A percentile compares a stretch with the other conserved stretches of the same genome.
These are phyloP conservation scores for Exophiala sp. DNA, from an alignment of 2,329 filamentous ascomycete species.

Conservation along the genomic window DNA sequence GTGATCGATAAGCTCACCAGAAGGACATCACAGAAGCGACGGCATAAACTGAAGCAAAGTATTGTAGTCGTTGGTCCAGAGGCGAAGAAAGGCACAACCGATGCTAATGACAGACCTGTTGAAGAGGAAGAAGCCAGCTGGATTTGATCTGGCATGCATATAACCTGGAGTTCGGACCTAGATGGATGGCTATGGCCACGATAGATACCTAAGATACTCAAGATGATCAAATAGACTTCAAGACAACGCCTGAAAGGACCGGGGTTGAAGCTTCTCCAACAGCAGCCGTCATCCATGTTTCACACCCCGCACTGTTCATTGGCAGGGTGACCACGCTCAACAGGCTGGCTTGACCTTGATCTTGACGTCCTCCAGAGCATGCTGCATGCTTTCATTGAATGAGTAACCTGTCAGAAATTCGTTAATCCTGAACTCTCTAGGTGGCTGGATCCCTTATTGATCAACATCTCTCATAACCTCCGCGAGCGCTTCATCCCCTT, in stretches of 20 bases:
- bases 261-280: background rate
- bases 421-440: no score
- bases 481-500: background rate
- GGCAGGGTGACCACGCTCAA: no score
- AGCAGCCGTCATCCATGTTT: background rate
- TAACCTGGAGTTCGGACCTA: no score
- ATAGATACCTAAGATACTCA: background rate
- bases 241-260: background rate
- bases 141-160: slow-evolving; percentile 4
- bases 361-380: no score
- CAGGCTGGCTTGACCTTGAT: no score
- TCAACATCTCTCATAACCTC: no score
- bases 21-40: slow-evolving; percentile 35
- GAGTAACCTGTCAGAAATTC: no score
- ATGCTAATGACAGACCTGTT: slow-evolving; percentile 21
- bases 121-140: slow-evolving; percentile 5
- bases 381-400: no score
- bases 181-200: background rate
- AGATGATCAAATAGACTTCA: background rate
- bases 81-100: slow-evolving; percentile 2
- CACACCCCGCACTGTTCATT: background rate
- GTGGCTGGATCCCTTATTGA: no score
- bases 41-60: slow-evolving; percentile 38
- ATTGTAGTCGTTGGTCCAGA: slow-evolving; percentile 40
- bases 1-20: slow-evolving; percentile 35